These are phyloP conservation scores for Dactylonectria macrodidyma DNA, from an alignment of 2,329 filamentous ascomycete species.

Conservation along the genomic window DNA sequence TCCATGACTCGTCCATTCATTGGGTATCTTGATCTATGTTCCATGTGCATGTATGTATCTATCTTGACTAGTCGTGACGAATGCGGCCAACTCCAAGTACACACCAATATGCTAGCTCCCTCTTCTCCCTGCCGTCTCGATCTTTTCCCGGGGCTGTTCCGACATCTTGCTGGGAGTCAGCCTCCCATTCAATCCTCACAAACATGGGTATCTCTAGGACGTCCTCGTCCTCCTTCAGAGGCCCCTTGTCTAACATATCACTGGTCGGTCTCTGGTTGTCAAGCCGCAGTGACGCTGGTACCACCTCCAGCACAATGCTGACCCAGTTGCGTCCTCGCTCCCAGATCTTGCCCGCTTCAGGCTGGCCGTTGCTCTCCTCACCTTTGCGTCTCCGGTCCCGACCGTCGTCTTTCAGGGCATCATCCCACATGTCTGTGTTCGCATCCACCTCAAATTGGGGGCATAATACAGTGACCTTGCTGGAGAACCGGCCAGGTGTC, in stretches of 20 bases:
- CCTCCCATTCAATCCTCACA: slow-evolving; percentile 92
- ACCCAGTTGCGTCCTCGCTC: slow-evolving; percentile 95
- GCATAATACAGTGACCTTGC: slow-evolving; percentile 91
- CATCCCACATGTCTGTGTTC: slow-evolving; percentile 90
- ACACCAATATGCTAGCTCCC: slow-evolving; percentile 96
- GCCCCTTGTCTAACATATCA: slow-evolving; percentile 60
- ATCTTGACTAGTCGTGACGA: slow-evolving; percentile 59
- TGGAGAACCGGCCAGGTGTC: slow-evolving; percentile 83
- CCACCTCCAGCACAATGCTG: slow-evolving; percentile 91
- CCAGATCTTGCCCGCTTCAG: slow-evolving; percentile 96
- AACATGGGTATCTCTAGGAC: slow-evolving; percentile 93
- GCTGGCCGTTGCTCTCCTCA: slow-evolving; percentile 63
- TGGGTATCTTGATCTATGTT: slow-evolving; percentile 60
- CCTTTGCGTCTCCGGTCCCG: slow-evolving; percentile 56
- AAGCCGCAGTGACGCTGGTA: slow-evolving; percentile 71
- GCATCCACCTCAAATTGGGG: slow-evolving; percentile 95
- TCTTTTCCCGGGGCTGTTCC: slow-evolving; percentile 67
- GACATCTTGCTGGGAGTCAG: slow-evolving; percentile 76
- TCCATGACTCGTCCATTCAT: slow-evolving; percentile 47
- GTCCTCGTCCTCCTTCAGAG: slow-evolving; percentile 72
- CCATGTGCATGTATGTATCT: slow-evolving; percentile 34
- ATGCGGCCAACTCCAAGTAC: slow-evolving; percentile 91
- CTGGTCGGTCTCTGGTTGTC: slow-evolving; percentile 52
- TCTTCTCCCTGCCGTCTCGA: slow-evolving; percentile 79
- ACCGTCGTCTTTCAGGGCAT: slow-evolving; percentile 78